Evolutionary conservation across 1,139 yeast genomes (phyloP).

Genomic region (Suhomyces ambrosiae): DNA sequence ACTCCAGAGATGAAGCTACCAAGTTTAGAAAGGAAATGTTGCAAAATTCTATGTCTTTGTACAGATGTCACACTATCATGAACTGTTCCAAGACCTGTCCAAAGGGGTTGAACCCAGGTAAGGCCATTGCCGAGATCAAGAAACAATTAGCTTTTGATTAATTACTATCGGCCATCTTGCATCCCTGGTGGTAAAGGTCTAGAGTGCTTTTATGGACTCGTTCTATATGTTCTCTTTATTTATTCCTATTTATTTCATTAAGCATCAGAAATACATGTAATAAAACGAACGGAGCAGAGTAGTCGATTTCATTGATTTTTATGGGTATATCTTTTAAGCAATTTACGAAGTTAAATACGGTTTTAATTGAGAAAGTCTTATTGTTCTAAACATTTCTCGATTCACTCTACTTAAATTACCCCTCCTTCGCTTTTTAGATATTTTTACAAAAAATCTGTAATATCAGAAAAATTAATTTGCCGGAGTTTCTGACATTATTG

Average conservation of each 20-base stretch:
- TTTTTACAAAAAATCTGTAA: no score
- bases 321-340: neutral
- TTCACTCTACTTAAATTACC: no score
- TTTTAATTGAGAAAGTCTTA: no score
- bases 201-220: neutral
- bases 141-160: slow-evolving; percentile 84
- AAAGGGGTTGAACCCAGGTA: slow-evolving; percentile 98
- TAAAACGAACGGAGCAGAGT: neutral
- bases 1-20: slow-evolving; percentile 93
- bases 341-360: neutral
- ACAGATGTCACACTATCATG: slow-evolving; percentile 99
- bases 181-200: slow-evolving; percentile 1
- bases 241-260: slow-evolving; percentile 11
- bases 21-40: slow-evolving; percentile 81
- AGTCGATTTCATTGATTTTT: no score
- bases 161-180: slow-evolving; percentile 1
- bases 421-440: no score
- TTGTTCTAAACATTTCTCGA: no score
- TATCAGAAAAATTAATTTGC: no score
- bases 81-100: slow-evolving; percentile 98
- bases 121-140: slow-evolving; percentile 96
- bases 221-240: slow-evolving; percentile 4
- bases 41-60: slow-evolving; percentile 95
- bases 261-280: slow-evolving; percentile 3
- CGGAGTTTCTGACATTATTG: no score